These are phyloP conservation scores for Spergularia marina DNA, from an alignment of 148 eudicot species.

Conservation along the genomic window DNA sequence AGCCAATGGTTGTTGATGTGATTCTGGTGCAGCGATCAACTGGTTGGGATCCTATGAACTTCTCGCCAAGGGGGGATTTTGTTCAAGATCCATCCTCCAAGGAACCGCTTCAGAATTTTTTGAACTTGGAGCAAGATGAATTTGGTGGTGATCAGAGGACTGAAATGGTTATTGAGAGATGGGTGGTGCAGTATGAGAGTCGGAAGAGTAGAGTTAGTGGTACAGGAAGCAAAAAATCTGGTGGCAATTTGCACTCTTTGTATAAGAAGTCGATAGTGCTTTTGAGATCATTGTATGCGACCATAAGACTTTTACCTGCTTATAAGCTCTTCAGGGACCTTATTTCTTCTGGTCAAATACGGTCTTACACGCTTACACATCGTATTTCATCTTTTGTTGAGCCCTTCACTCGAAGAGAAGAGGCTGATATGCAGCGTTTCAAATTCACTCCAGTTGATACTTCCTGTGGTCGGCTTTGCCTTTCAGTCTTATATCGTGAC, in stretches of 20 bases:
- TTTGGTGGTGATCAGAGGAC: slow-evolving; percentile 36
- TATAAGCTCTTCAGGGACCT: slow-evolving; percentile 77
- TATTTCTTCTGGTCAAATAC: slow-evolving; percentile 58
- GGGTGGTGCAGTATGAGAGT: slow-evolving; percentile 83
- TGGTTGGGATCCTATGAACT: slow-evolving; percentile 42
- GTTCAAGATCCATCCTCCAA: slow-evolving; percentile 36
- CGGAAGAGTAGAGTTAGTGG: slow-evolving; percentile 44
- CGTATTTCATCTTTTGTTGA: slow-evolving; percentile 70
- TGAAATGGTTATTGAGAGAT: slow-evolving; percentile 83
- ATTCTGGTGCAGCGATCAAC: slow-evolving; percentile 49
- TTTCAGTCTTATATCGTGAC: slow-evolving; percentile 61
- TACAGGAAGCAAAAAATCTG: slow-evolving; percentile 51
- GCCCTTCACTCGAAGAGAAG: slow-evolving; percentile 76
- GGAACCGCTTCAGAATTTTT: slow-evolving; percentile 32
- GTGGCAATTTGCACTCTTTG: slow-evolving; percentile 47
- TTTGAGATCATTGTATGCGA: slow-evolving; percentile 73
- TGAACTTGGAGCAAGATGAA: slow-evolving; percentile 54
- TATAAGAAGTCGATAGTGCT: slow-evolving; percentile 74
- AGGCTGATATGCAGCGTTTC: slow-evolving; percentile 73
- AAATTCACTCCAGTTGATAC: slow-evolving; percentile 74
- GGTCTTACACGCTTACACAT: slow-evolving; percentile 60
- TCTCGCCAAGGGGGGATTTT: slow-evolving; percentile 40
- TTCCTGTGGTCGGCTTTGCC: slow-evolving; percentile 73
- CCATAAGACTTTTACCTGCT: slow-evolving; percentile 81
- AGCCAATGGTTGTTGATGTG: slow-evolving; percentile 90